phyloP scores from a whole-genome alignment of 257 asterid genomes.

The Rubia yunnanensis region DNA sequence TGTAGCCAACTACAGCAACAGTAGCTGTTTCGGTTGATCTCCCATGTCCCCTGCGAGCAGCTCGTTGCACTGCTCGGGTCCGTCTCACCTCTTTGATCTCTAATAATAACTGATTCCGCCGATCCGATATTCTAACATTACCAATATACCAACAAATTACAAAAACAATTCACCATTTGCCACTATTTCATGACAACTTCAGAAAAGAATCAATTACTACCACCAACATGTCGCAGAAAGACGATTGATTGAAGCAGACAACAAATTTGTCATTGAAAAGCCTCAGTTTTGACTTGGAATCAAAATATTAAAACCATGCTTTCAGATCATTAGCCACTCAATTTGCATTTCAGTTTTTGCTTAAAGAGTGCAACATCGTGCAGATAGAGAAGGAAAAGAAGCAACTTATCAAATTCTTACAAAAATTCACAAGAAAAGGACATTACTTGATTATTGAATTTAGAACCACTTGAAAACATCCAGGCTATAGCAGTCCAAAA shows the following conservation, averaged over 20 bases:
- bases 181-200: neutral
- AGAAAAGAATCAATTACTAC: neutral
- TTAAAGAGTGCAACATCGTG: neutral
- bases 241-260: too few relatives aligned
- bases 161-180: neutral
- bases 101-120: conserved; percentile 59
- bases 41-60: conserved; percentile 73
- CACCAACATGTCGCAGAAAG: neutral
- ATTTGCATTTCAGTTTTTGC: neutral
- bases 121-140: conserved; percentile 58
- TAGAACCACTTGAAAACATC: neutral
- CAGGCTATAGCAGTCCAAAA: neutral
- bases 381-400: neutral
- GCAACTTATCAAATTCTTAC: neutral
- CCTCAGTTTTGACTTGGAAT: neutral
- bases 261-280: neutral
- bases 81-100: conserved; percentile 92
- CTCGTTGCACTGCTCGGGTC: conserved; percentile 83
- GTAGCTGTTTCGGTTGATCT: conserved; percentile 62
- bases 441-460: neutral
- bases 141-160: neutral
- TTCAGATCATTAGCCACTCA: neutral
- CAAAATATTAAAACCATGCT: neutral
- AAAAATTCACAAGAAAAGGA: neutral
- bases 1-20: conserved; percentile 94